Conservation (phyloP, 805 yeast species). For the Metschnikowia kunwiensis region DNA sequence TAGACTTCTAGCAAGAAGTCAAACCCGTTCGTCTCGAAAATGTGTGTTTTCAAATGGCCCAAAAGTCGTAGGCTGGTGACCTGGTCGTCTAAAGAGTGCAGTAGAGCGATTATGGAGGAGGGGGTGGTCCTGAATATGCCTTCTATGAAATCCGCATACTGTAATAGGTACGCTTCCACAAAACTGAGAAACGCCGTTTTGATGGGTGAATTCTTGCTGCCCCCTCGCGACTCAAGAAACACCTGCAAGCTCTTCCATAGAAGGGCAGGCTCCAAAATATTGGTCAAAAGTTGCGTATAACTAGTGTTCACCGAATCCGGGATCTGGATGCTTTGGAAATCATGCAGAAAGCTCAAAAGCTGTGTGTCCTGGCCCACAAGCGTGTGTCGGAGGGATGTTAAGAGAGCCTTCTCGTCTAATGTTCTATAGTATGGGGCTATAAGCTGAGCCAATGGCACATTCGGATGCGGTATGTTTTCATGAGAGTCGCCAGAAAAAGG, state of each 20-base stretch:
- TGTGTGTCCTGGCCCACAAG: slow-evolving; percentile 62
- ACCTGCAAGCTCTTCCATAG: slow-evolving; percentile 49
- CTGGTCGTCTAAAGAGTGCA: slow-evolving; percentile 46
- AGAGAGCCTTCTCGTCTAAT: slow-evolving; percentile 29
- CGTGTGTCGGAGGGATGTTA: slow-evolving; percentile 50
- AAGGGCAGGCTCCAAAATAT: slow-evolving; percentile 69
- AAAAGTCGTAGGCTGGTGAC: slow-evolving; percentile 58
- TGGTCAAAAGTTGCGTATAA: slow-evolving; percentile 51
- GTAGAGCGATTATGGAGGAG: slow-evolving; percentile 33
- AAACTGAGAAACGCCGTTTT: slow-evolving; percentile 59
- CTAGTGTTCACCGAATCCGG: slow-evolving; percentile 57
- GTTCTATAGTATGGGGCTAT: slow-evolving; percentile 6
- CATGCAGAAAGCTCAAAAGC: slow-evolving; percentile 44
- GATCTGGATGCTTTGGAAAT: slow-evolving; percentile 32
- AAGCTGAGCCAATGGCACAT: slow-evolving; percentile 5
- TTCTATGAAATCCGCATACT: slow-evolving; percentile 38
- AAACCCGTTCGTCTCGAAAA: slow-evolving; percentile 39
- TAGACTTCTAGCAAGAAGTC: slow-evolving; percentile 54
- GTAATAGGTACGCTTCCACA: slow-evolving; percentile 37
- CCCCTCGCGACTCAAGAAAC: slow-evolving; percentile 26
- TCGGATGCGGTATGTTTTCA: not conserved
- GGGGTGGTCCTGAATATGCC: slow-evolving; percentile 27
- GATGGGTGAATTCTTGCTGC: slow-evolving; percentile 45
- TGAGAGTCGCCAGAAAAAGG: slow-evolving; percentile 1
- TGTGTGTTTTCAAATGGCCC: slow-evolving; percentile 38